phyloP scores from a whole-genome alignment of 2,329 filamentous ascomycete species.

The Fusarium multiceps region DNA sequence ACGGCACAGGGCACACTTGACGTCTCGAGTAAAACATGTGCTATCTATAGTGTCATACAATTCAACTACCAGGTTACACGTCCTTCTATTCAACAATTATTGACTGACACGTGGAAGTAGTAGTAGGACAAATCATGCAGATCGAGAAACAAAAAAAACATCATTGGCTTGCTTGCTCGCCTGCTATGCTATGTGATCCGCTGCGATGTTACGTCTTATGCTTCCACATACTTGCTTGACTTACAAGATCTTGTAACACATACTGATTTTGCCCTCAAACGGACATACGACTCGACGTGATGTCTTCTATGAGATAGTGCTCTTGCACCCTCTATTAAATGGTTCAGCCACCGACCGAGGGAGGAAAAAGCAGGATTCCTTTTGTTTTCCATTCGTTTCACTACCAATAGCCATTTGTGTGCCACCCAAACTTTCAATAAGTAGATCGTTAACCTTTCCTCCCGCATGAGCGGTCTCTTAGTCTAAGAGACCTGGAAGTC shows the following conservation, averaged over 20 bases:
- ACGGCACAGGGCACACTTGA: neutral
- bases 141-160: constrained; percentile 14
- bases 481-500: constrained; percentile 45
- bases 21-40: neutral
- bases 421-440: constrained; percentile 10
- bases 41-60: neutral
- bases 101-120: constrained; percentile 7
- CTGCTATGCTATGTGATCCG: constrained; percentile 27
- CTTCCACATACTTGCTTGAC: constrained; percentile 16
- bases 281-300: constrained; percentile 2
- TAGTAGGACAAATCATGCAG: neutral
- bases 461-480: constrained; percentile 46
- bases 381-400: constrained; percentile 25
- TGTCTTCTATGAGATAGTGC: constrained; percentile 9
- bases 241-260: constrained; percentile 12
- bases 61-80: neutral
- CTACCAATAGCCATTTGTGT: neutral
- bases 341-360: constrained; percentile 13
- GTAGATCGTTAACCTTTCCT: constrained; percentile 33
- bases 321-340: constrained; percentile 3
- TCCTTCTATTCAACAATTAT: neutral
- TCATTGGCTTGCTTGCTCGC: constrained; percentile 21
- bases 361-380: constrained; percentile 22
- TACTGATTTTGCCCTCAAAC: neutral
- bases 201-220: neutral